These are phyloP conservation scores for Peziza echinospora DNA, from an alignment of 495 filamentous ascomycete genomes.

Conservation along the genomic window DNA sequence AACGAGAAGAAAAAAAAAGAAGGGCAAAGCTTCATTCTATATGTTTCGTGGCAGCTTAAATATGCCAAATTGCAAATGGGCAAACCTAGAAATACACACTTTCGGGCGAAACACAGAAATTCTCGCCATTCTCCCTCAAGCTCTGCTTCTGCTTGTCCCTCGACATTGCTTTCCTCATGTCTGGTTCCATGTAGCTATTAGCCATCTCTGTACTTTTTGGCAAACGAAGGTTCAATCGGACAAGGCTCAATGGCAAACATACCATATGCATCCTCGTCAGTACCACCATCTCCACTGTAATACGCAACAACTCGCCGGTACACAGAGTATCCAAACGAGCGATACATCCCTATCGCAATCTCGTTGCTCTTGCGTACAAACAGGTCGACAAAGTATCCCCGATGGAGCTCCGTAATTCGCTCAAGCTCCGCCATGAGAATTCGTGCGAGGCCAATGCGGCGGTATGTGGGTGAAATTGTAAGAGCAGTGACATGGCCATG, in stretches of 20 bases:
- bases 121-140: slow-evolving; percentile 63
- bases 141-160: slow-evolving; percentile 59
- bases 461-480: slow-evolving; percentile 69
- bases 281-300: slow-evolving; percentile 41
- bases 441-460: slow-evolving; percentile 67
- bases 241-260: background rate
- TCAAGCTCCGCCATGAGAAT: slow-evolving; percentile 60
- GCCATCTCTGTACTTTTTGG: background rate
- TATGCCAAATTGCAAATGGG: background rate
- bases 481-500: slow-evolving; percentile 95
- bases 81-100: background rate
- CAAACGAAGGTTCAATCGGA: background rate
- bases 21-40: no score
- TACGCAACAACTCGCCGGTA: slow-evolving; percentile 77
- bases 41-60: no score
- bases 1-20: no score
- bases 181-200: slow-evolving; percentile 11
- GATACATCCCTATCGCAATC: slow-evolving; percentile 71
- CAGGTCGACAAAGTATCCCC: slow-evolving; percentile 89
- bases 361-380: slow-evolving; percentile 79
- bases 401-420: slow-evolving; percentile 39
- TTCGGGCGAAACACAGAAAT: slow-evolving; percentile 48
- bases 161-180: slow-evolving; percentile 85
- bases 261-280: slow-evolving; percentile 55
- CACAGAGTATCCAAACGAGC: slow-evolving; percentile 69